A percentile compares a stretch with the other conserved stretches of the same genome.
These are phyloP conservation scores for Paramecium tetraurelia DNA, from an alignment of 73 alveolate genomes.

Conservation along the genomic window DNA sequence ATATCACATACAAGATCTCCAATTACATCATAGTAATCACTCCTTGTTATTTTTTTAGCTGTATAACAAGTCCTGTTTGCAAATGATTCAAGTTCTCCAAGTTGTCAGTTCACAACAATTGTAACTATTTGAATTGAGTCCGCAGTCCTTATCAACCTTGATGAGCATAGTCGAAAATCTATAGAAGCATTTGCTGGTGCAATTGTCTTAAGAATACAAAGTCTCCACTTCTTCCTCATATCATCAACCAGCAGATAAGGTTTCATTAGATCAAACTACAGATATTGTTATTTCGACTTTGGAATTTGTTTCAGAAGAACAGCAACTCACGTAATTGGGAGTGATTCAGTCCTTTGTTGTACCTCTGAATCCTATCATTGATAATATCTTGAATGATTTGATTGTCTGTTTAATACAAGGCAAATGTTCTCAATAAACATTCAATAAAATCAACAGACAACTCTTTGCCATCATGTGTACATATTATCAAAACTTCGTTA, in stretches of 20 bases:
- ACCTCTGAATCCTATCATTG: conserved; percentile 24
- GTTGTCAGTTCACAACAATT: not conserved
- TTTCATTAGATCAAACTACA: not conserved
- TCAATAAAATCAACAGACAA: not conserved
- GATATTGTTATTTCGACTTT: not conserved
- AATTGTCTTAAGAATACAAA: not conserved
- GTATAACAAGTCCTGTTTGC: not conserved
- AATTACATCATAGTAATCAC: not conserved
- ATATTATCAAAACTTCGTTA: not conserved
- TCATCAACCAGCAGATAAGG: conserved; percentile 4
- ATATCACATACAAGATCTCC: not conserved
- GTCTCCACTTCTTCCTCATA: not conserved
- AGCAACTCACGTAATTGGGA: not conserved
- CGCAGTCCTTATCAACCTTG: not conserved
- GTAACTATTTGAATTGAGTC: conserved; percentile 12
- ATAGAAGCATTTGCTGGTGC: not conserved
- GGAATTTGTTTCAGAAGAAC: conserved; percentile 25
- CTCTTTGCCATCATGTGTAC: conserved; percentile 32
- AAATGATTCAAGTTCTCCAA: conserved; percentile 30
- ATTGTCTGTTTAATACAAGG: not conserved
- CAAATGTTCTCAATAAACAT: not conserved
- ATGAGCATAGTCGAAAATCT: not conserved
- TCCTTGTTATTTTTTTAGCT: not conserved
- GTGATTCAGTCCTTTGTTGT: not conserved
- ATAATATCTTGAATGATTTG: not conserved